Conservation (phyloP, 331 rosid species). For the Phaseolus coccineus region DNA sequence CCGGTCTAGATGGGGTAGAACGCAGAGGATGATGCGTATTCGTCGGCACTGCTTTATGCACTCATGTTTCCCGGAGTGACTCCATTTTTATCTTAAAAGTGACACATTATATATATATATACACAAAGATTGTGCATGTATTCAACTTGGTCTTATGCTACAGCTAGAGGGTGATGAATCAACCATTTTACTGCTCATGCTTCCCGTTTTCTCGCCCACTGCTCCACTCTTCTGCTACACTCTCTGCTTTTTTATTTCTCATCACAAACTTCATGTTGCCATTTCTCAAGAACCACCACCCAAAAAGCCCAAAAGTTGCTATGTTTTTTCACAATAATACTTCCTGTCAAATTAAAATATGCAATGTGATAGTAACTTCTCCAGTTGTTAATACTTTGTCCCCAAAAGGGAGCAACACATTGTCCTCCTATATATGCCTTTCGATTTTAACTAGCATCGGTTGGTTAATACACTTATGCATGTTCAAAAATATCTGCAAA, state of each 20-base stretch:
- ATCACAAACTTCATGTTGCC: constrained; percentile 49
- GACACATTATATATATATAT: constrained; percentile 18
- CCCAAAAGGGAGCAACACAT: constrained; percentile 31
- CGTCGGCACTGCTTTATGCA: constrained; percentile 54
- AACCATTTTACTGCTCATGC: constrained; percentile 49
- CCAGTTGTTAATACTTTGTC: neutral
- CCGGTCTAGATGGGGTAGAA: constrained; percentile 49
- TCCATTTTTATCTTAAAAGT: constrained; percentile 45
- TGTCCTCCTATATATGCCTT: neutral
- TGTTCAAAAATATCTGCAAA: too few relatives aligned
- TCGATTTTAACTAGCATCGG: too few relatives aligned
- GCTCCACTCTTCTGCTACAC: constrained; percentile 43
- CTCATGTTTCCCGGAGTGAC: constrained; percentile 52
- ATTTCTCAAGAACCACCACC: constrained; percentile 41
- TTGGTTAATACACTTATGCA: too few relatives aligned
- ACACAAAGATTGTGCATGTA: neutral
- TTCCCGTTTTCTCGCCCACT: constrained; percentile 58
- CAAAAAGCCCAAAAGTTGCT: constrained; percentile 34
- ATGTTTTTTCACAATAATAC: neutral
- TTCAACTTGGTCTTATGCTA: constrained; percentile 46
- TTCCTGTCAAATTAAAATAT: neutral
- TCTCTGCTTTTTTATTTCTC: constrained; percentile 28
- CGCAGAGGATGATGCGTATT: constrained; percentile 50
- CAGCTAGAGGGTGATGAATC: constrained; percentile 26
- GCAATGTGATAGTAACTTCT: neutral